These are phyloP conservation scores for Carex parvula DNA, from an alignment of 176 grass and related monocot species.

Conservation along the genomic window DNA sequence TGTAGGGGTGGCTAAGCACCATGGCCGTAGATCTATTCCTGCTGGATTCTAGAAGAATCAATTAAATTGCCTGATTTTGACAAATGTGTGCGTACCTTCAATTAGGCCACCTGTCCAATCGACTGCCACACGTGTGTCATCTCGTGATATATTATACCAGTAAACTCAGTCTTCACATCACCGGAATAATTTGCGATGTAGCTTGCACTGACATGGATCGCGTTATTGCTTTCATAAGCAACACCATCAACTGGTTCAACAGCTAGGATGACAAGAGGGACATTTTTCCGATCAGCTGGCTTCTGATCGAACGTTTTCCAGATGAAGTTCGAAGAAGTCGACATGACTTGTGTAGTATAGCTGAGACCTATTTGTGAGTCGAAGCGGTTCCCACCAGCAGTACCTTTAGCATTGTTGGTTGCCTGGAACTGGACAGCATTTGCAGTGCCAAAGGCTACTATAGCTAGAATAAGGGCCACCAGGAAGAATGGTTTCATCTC, in stretches of 20 bases:
- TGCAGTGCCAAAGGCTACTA: neutral
- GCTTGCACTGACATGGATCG: slow-evolving; percentile 40
- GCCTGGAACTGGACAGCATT: slow-evolving; percentile 41
- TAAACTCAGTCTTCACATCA: slow-evolving; percentile 39
- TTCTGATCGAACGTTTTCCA: slow-evolving; percentile 43
- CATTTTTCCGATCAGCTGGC: slow-evolving; percentile 16
- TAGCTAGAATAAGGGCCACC: neutral
- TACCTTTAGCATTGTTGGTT: slow-evolving; percentile 40
- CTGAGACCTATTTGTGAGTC: slow-evolving; percentile 34
- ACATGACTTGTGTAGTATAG: slow-evolving; percentile 46
- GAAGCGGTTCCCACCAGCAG: slow-evolving; percentile 51
- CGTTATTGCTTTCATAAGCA: slow-evolving; percentile 25
- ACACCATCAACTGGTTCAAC: slow-evolving; percentile 28
- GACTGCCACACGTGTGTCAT: slow-evolving; percentile 53
- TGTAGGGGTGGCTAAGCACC: too few species aligned
- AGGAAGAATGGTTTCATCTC: slow-evolving; percentile 6
- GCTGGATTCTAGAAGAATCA: neutral
- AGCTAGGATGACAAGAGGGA: slow-evolving; percentile 29
- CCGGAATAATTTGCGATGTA: slow-evolving; percentile 37
- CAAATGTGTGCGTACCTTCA: slow-evolving; percentile 30
- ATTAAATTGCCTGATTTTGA: neutral
- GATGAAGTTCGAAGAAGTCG: slow-evolving; percentile 42
- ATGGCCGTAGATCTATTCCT: neutral
- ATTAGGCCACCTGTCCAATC: slow-evolving; percentile 21
- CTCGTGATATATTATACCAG: slow-evolving; percentile 70